Base-by-base conservation (phyloP, 495 filamentous ascomycete species). In the Tuber melanosporum region DNA sequence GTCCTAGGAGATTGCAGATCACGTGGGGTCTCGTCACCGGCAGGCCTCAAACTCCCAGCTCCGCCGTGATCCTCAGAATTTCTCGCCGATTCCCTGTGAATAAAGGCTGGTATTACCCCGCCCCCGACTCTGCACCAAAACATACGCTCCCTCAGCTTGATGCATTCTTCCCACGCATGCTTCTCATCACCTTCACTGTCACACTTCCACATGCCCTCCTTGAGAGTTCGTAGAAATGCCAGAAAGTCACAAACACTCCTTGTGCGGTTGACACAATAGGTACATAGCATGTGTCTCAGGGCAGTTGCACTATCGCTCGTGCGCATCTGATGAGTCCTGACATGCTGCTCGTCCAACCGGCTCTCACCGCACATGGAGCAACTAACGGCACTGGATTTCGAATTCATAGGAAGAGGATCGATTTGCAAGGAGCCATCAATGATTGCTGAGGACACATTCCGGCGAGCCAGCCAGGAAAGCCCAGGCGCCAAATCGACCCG, bases 91-190 rank as follows among this genome's bases (percentile, higher is more conserved):
- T 80, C 77, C 26, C 77, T 71, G 36, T 73, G 71, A 19, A 80
- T 52, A 41, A 87, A 87, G n/a, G 87, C 85, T 0, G 94, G 94
- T 70, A 98, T 86, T 6, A 98, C 92, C 26, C 94, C 94, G 22
- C 92, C 94, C 22, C 95, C 95, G 70, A 98, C 89, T 43, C 95
- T 87, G 70, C 91, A 90, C 95, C 95, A 99, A 83, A 99, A 99
- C 91, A 98, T 97, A 77, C 93, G 88, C 83, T 99, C 95, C 70
- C 95, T 87, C 72, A 98, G 85, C 32, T 92, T 89, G 26, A 97
- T 91, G 73, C 92, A 92, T 85, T 98, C 95, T 82, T 97, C 94
- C 95, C 95, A 99, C 6, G 94, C 93, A 47, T 90, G 90, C 78
- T 90, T 91, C 83, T 93, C 90, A 49, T 92, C 92, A 74, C 94